These are phyloP conservation scores for Sugiyamaella qingdaonensis DNA, from an alignment of 805 yeast genomes.

Conservation along the genomic window DNA sequence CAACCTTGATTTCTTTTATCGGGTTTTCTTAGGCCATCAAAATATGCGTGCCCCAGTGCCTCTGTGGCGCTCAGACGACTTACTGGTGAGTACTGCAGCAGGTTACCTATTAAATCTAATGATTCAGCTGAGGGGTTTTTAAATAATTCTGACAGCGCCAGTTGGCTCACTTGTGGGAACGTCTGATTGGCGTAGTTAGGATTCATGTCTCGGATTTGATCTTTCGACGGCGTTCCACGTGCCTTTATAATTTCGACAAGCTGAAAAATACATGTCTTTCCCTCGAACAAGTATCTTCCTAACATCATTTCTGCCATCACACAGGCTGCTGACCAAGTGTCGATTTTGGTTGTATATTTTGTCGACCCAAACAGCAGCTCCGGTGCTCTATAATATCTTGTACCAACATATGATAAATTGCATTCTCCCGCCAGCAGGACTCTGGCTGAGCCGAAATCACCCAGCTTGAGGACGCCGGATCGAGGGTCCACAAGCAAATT, in stretches of 20 bases:
- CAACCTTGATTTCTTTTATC: constrained; percentile 38
- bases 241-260: constrained; percentile 94
- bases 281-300: constrained; percentile 96
- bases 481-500: constrained; percentile 82
- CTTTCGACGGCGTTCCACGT: constrained; percentile 92
- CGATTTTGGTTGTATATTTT: constrained; percentile 92
- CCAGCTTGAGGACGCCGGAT: constrained; percentile 78
- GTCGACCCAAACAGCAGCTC: constrained; percentile 97
- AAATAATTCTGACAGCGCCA: constrained; percentile 58
- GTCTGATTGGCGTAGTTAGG: constrained; percentile 90
- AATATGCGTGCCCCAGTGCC: constrained; percentile 83
- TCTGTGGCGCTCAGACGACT: constrained; percentile 73
- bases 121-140: constrained; percentile 83
- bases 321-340: constrained; percentile 91
- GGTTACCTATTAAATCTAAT: constrained; percentile 72
- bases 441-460: constrained; percentile 97
- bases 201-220: constrained; percentile 90
- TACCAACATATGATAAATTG: constrained; percentile 93
- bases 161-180: constrained; percentile 62
- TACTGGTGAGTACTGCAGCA: constrained; percentile 88
- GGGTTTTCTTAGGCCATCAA: constrained; percentile 74
- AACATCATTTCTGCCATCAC: constrained; percentile 95
- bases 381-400: constrained; percentile 95
- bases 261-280: constrained; percentile 96
- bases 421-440: constrained; percentile 85